Conservation (phyloP, 169 alveolate genomes). For the Theileria annulata region DNA sequence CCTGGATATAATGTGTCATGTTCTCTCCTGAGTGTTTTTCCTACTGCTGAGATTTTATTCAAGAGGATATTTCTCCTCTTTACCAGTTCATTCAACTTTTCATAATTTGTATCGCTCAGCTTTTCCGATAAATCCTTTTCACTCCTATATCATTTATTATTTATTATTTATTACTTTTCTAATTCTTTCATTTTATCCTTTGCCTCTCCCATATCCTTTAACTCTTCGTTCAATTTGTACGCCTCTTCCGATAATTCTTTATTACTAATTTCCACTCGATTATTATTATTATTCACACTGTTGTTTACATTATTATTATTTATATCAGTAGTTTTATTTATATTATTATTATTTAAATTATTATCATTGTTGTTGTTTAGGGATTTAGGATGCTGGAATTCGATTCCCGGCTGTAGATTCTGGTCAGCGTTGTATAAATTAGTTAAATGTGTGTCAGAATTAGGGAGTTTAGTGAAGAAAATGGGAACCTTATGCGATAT, state of each 20-base stretch:
- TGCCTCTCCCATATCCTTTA: conserved; percentile 19
- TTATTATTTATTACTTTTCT: conserved; percentile 2
- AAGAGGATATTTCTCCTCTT: conserved; percentile 31
- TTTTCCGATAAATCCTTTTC: conserved; percentile 20
- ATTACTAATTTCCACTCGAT: not conserved
- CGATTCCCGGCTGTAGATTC: not conserved
- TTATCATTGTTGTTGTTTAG: not conserved
- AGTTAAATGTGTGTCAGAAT: not conserved
- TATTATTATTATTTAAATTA: not conserved
- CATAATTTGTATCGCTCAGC: conserved; percentile 28
- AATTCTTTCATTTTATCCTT: conserved; percentile 25
- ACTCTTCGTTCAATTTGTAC: conserved; percentile 28
- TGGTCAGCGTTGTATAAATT: not conserved
- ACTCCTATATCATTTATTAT: conserved; percentile 10
- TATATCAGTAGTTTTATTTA: not conserved
- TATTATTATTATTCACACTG: not conserved
- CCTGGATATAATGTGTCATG: conserved; percentile 59
- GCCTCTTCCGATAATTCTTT: conserved; percentile 26
- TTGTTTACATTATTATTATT: not conserved
- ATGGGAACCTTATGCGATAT: conserved; percentile 19
- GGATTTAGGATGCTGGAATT: not conserved
- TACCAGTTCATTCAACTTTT: conserved; percentile 33
- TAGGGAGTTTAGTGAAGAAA: not conserved
- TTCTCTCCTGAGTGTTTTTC: conserved; percentile 57
- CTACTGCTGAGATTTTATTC: conserved; percentile 35